A percentile compares a stretch with the other conserved stretches of the same genome.
phyloP scores from a whole-genome alignment of 257 asterid genomes.

The Solanum sparsipilum region DNA sequence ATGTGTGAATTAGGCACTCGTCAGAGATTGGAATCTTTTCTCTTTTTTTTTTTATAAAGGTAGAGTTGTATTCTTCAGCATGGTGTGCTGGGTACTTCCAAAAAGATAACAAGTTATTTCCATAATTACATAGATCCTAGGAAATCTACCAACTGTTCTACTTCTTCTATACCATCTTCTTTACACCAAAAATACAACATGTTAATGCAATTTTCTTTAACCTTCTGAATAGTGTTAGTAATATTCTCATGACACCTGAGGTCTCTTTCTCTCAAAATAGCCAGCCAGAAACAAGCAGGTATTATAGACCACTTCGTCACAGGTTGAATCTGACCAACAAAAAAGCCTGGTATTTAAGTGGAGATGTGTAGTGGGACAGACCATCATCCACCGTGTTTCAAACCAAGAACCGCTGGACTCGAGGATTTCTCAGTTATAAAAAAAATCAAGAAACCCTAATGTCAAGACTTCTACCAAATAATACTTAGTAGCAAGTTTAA shows the following conservation, averaged over 20 bases:
- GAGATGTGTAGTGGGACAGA: background rate
- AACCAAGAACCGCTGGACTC: background rate
- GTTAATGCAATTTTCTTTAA: background rate
- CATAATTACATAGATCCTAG: background rate
- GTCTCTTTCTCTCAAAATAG: background rate
- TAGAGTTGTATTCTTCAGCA: background rate
- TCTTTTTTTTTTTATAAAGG: background rate
- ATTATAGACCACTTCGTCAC: background rate
- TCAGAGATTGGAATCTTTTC: background rate
- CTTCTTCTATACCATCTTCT: background rate
- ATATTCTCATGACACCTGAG: background rate
- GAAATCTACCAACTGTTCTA: background rate
- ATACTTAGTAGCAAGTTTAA: background rate
- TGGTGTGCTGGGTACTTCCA: background rate
- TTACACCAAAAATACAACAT: background rate
- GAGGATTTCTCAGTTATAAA: background rate
- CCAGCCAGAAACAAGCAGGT: background rate
- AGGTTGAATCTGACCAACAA: background rate
- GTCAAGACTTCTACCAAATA: background rate
- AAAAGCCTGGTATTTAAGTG: background rate
- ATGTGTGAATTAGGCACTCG: background rate
- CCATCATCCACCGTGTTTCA: background rate
- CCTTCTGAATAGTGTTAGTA: background rate
- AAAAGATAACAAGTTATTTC: background rate
- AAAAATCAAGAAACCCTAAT: background rate